Conservation (phyloP, 805 yeast genomes). For the Starmerella kuoi region DNA sequence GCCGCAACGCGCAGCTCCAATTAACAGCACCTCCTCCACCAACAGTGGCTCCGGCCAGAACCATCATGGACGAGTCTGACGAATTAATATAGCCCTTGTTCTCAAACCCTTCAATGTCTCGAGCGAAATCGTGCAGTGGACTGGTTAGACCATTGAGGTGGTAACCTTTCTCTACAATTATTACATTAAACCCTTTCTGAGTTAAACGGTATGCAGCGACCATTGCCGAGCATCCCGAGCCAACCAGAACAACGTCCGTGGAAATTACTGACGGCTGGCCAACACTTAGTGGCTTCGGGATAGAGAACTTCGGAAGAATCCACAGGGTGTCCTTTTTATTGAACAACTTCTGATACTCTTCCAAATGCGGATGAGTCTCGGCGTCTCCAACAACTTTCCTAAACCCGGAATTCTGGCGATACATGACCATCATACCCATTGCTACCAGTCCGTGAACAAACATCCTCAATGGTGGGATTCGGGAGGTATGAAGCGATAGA, state of each 20-base stretch:
- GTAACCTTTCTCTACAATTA: slow-evolving; percentile 42
- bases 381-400: slow-evolving; percentile 8
- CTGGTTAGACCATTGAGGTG: slow-evolving; percentile 32
- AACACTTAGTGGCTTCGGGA: slow-evolving; percentile 7
- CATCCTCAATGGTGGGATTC: slow-evolving; percentile 30
- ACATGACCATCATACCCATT: slow-evolving; percentile 17
- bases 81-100: slow-evolving; percentile 31
- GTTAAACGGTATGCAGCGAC: slow-evolving; percentile 40
- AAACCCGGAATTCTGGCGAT: slow-evolving; percentile 3
- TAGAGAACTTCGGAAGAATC: slow-evolving; percentile 6
- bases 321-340: slow-evolving; percentile 1
- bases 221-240: slow-evolving; percentile 45
- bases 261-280: slow-evolving; percentile 3
- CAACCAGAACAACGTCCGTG: slow-evolving; percentile 37
- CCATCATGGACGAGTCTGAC: slow-evolving; percentile 28
- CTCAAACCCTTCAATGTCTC: slow-evolving; percentile 33
- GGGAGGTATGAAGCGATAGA: slow-evolving; percentile 34
- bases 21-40: slow-evolving; percentile 50
- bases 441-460: slow-evolving; percentile 29
- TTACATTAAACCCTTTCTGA: slow-evolving; percentile 33
- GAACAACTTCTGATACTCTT: slow-evolving; percentile 1
- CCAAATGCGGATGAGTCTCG: slow-evolving; percentile 13
- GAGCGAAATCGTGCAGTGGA: slow-evolving; percentile 32
- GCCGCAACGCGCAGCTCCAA: slow-evolving; percentile 43
- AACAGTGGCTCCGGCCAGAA: slow-evolving; percentile 42